phyloP scores from a whole-genome alignment of 345 rosid species.

The Linum usitatissimum region DNA sequence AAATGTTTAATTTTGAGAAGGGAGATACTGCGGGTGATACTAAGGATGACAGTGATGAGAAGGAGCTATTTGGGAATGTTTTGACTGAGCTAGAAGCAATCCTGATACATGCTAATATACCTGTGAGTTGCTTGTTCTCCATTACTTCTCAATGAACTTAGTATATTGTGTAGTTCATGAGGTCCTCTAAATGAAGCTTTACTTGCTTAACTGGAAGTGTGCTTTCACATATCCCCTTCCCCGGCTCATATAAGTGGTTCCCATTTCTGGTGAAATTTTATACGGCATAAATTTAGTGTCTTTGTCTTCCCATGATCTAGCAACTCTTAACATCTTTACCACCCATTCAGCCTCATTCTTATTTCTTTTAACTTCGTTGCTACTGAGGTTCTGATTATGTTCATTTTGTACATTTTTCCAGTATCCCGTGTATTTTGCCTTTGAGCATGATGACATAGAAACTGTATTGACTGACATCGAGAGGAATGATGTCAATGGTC shows the following conservation, averaged over 20 bases:
- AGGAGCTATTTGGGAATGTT: constrained; percentile 28
- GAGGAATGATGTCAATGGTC: constrained; percentile 80
- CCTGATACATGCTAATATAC: constrained; percentile 59
- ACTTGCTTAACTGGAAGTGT: too few relatives aligned
- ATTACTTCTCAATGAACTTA: background rate
- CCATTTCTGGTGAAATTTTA: background rate
- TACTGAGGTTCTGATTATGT: background rate
- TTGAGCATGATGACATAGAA: constrained; percentile 76
- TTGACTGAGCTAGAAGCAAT: constrained; percentile 59
- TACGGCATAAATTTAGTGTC: background rate
- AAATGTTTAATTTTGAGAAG: constrained; percentile 41
- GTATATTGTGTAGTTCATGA: too few relatives aligned
- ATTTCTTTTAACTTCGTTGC: background rate
- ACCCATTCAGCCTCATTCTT: background rate
- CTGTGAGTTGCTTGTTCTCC: constrained; percentile 43
- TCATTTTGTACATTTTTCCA: constrained; percentile 21
- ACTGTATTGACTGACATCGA: constrained; percentile 70
- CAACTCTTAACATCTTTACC: background rate
- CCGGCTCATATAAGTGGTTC: too few relatives aligned
- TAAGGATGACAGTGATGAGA: constrained; percentile 21
- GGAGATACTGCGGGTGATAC: constrained; percentile 15
- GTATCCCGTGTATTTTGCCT: constrained; percentile 96
- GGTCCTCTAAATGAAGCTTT: too few relatives aligned
- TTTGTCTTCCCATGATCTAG: background rate
- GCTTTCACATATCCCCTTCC: background rate